Percentiles rank a stretch among this genome's conserved stretches.
Evolutionary conservation across 768 basidiomycete genomes (phyloP).

Genomic region (Lenzites betulinus): DNA sequence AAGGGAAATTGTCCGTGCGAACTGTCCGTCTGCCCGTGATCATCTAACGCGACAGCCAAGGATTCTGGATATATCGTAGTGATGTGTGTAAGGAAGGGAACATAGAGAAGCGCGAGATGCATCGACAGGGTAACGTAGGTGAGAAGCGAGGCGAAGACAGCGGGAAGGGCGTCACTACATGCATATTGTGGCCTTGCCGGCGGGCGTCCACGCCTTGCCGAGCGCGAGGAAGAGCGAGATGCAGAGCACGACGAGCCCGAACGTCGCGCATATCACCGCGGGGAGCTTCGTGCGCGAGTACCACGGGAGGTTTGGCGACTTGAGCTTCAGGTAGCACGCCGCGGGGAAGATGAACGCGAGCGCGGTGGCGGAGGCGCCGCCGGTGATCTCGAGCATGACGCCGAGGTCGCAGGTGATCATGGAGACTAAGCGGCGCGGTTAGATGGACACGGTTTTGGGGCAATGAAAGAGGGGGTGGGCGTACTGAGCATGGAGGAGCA

Average conservation of each 20-base stretch:
- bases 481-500: constrained; percentile 80
- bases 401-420: constrained; percentile 95
- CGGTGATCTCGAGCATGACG: constrained; percentile 97
- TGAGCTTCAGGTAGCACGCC: constrained; percentile 80
- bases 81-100: not conserved
- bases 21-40: constrained; percentile 1
- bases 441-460: not conserved
- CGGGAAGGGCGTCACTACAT: constrained; percentile 37
- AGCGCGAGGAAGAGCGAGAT: constrained; percentile 79
- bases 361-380: constrained; percentile 92
- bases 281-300: constrained; percentile 73
- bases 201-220: constrained; percentile 73
- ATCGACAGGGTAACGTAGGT: not conserved
- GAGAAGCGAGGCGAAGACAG: not conserved
- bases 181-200: constrained; percentile 75
- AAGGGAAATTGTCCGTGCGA: not conserved
- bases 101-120: not conserved
- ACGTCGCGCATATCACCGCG: constrained; percentile 68
- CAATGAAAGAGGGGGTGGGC: constrained; percentile 27
- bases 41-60: not conserved
- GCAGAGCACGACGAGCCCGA: constrained; percentile 76
- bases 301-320: constrained; percentile 59
- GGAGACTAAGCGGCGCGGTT: constrained; percentile 58
- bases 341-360: constrained; percentile 94
- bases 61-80: not conserved